These are phyloP conservation scores for Naegleria fowleri DNA, from an alignment of 208 protist genomes.

Conservation along the genomic window DNA sequence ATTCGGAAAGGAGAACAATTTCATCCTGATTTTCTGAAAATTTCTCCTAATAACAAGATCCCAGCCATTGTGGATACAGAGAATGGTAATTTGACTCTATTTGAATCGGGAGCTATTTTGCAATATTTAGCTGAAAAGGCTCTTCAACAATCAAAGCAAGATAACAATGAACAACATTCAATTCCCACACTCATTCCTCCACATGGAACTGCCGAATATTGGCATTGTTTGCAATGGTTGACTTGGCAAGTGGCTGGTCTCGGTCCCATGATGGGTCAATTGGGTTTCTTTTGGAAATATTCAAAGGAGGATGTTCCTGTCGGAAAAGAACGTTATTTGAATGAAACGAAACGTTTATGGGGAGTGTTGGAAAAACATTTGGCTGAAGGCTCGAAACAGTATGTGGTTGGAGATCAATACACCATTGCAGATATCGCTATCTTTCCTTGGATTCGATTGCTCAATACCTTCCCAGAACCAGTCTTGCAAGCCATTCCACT, in stretches of 20 bases:
- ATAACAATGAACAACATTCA: no score
- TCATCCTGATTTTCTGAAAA: slow-evolving; percentile 42
- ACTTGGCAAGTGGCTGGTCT: slow-evolving; percentile 53
- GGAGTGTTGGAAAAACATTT: slow-evolving; percentile 52
- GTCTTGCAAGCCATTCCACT: slow-evolving; percentile 14
- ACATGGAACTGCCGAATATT: background rate
- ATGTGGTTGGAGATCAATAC: slow-evolving; percentile 49
- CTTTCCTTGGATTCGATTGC: slow-evolving; percentile 34
- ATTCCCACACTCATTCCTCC: background rate
- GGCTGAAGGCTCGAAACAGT: slow-evolving; percentile 15
- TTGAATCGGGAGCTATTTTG: slow-evolving; percentile 63
- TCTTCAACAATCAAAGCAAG: slow-evolving; percentile 45
- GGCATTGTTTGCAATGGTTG: slow-evolving; percentile 58
- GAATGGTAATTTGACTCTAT: slow-evolving; percentile 44
- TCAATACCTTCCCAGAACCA: background rate
- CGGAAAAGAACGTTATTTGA: slow-evolving; percentile 44
- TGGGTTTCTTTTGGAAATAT: slow-evolving; percentile 27
- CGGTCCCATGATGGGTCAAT: slow-evolving; percentile 50
- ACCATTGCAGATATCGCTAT: slow-evolving; percentile 55
- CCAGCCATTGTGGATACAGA: slow-evolving; percentile 54
- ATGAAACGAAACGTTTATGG: slow-evolving; percentile 44
- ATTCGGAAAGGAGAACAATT: slow-evolving; percentile 52
- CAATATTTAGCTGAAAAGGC: slow-evolving; percentile 65
- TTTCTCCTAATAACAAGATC: slow-evolving; percentile 69
- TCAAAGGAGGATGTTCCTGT: slow-evolving; percentile 26